Evolutionary conservation across 768 basidiomycete genomes (phyloP).

Genomic region (Boletus rubescentipes): DNA sequence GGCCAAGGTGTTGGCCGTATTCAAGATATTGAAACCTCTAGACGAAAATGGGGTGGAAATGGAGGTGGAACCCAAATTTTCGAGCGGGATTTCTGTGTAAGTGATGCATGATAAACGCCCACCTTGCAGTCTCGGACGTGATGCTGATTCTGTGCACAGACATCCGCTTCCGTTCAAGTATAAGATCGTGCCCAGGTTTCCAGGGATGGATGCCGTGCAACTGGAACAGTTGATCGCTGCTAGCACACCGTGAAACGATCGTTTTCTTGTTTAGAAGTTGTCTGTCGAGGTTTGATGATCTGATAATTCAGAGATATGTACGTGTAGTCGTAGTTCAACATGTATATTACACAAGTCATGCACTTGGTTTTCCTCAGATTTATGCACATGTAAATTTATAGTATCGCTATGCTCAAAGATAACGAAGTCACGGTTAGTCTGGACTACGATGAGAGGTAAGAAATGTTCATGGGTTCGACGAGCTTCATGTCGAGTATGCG

Average conservation of each 20-base stretch:
- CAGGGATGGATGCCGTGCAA: not conserved
- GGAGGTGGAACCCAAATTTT: constrained; percentile 4
- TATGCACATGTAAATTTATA: too few relatives aligned
- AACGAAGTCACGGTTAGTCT: too few relatives aligned
- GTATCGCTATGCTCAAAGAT: too few relatives aligned
- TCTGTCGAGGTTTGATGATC: too few relatives aligned
- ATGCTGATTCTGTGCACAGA: not conserved
- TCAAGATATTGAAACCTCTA: not conserved
- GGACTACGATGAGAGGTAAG: too few relatives aligned
- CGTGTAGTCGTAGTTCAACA: too few relatives aligned
- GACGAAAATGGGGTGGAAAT: constrained; percentile 1
- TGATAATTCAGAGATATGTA: too few relatives aligned
- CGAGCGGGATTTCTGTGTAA: not conserved
- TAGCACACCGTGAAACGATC: not conserved
- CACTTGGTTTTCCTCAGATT: too few relatives aligned
- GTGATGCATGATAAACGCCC: not conserved
- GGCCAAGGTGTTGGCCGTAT: not conserved
- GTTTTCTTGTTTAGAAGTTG: too few relatives aligned
- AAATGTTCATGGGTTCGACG: too few relatives aligned
- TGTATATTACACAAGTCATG: too few relatives aligned
- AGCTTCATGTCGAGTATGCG: too few relatives aligned
- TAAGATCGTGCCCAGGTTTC: not conserved
- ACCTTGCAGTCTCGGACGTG: not conserved
- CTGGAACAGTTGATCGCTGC: not conserved
- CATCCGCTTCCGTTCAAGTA: not conserved